These are phyloP conservation scores for Coccomyxa subellipsoidea DNA, from an alignment of 163 green algal genomes.

Conservation along the genomic window DNA sequence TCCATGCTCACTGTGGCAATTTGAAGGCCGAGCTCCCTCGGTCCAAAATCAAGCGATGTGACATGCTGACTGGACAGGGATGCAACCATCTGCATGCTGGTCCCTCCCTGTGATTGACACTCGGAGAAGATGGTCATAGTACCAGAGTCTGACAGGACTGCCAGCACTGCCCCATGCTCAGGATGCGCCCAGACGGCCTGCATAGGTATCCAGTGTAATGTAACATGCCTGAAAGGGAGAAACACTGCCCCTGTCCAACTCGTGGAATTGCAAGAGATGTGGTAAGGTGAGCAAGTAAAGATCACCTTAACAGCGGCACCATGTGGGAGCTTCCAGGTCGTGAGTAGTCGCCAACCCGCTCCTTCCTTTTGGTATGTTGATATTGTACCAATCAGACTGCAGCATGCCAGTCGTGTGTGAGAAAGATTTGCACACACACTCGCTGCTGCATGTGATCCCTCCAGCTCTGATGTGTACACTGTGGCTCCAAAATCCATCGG, in stretches of 20 bases:
- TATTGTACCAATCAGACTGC: background rate
- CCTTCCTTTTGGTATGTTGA: background rate
- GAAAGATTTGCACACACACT: background rate
- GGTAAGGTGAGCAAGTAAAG: background rate
- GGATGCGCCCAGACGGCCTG: background rate
- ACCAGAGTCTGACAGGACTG: background rate
- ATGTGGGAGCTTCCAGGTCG: background rate
- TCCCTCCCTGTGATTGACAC: background rate
- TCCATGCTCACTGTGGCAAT: background rate
- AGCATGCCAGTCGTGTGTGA: background rate
- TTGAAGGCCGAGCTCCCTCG: background rate
- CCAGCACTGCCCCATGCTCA: background rate
- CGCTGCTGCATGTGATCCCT: background rate
- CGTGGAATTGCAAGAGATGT: background rate
- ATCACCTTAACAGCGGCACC: background rate
- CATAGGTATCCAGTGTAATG: background rate
- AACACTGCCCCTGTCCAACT: background rate
- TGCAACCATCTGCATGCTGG: background rate
- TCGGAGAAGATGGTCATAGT: background rate
- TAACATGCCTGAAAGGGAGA: background rate
- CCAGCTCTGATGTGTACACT: background rate
- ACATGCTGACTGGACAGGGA: background rate
- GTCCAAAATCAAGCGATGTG: background rate
- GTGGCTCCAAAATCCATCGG: background rate
- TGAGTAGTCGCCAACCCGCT: background rate